Evolutionary conservation across 257 asterid genomes (phyloP).

Genomic region (Linderniella brevidens): DNA sequence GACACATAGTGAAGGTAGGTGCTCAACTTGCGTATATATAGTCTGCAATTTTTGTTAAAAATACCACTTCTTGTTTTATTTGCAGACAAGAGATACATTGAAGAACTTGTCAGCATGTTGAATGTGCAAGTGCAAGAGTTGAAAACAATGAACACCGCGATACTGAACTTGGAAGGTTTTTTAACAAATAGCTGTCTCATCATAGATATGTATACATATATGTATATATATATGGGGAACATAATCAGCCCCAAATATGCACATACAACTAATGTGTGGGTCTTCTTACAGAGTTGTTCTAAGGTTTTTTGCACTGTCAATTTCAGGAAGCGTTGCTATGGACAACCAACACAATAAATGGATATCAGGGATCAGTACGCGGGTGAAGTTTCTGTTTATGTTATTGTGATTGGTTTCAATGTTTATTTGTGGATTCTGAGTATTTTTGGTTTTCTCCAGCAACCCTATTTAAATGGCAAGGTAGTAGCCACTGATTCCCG

Average conservation of each 20-base stretch:
- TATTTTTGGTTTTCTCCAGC: constrained; percentile 31
- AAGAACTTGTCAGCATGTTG: constrained; percentile 60
- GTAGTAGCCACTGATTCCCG: constrained; percentile 26
- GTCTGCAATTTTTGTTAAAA: constrained; percentile 5
- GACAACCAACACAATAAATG: constrained; percentile 28
- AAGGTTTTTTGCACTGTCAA: constrained; percentile 9
- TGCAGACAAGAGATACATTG: constrained; percentile 72
- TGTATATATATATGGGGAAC: no score
- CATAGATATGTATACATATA: no score
- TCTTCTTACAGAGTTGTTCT: neutral
- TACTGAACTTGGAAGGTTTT: constrained; percentile 70
- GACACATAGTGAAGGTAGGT: constrained; percentile 58
- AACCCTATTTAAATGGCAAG: constrained; percentile 60
- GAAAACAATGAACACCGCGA: constrained; percentile 61
- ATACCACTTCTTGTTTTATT: constrained; percentile 12
- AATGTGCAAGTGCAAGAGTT: constrained; percentile 65
- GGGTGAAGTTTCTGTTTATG: constrained; percentile 27
- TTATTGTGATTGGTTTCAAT: neutral
- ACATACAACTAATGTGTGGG: no score
- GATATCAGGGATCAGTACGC: constrained; percentile 23
- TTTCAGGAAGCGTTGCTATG: constrained; percentile 36
- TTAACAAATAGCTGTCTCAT: constrained; percentile 12
- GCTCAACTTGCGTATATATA: neutral
- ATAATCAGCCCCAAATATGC: no score
- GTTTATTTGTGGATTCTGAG: no score